Base-by-base conservation (phyloP, 2,329 filamentous ascomycete species). In the Cadophora sp. region DNA sequence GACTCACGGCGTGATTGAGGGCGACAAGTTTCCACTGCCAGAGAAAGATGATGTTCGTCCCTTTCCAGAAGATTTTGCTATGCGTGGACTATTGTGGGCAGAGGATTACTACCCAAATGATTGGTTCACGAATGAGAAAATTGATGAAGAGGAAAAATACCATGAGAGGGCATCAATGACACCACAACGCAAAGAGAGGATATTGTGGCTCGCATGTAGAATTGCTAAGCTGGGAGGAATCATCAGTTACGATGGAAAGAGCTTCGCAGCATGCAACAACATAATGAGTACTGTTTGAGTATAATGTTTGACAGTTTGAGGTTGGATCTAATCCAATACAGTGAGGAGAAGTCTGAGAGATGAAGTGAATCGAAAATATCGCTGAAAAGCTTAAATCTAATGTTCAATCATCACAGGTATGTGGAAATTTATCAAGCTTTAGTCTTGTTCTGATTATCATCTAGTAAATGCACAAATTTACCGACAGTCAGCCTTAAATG, bases 31-130 rank as follows among this genome's bases (percentile, higher is more conserved):
- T 34, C 74, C 74, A 1, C 27, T 69, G 4, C 73, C 73, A 1
- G 72, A 72, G 37, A 73, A 73, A 31, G 71, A 75, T 40, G 74
- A 74, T 6, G 50, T 71, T n/a, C 68, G 72, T 1, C 73, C 74
- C n/a, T 74, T 76, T n/a, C 74, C 75, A 1, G 75, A 77, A 51
- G 76, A 77, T n/a, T 76, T 72, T 55, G 75, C 73, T 11, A 69
- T 77, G 40, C 73, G 74, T 24, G 76, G 76, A 0, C 64, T 77
- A 4, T 56, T 74, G 0, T 77, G 71, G 68, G 68, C 73, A 1
- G 69, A 72, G 0, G 58, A 68, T 6, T 77, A 76, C 50, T 77
- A 72, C 37, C 74, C 76, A 0, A 58, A 65, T 7, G 51, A 64
- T 0, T 77, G 72, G 73, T 77, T 77, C 29, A 63, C 62, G 14